phyloP scores from a whole-genome alignment of 2,329 filamentous ascomycete species.

The Stemphylium beticola region DNA sequence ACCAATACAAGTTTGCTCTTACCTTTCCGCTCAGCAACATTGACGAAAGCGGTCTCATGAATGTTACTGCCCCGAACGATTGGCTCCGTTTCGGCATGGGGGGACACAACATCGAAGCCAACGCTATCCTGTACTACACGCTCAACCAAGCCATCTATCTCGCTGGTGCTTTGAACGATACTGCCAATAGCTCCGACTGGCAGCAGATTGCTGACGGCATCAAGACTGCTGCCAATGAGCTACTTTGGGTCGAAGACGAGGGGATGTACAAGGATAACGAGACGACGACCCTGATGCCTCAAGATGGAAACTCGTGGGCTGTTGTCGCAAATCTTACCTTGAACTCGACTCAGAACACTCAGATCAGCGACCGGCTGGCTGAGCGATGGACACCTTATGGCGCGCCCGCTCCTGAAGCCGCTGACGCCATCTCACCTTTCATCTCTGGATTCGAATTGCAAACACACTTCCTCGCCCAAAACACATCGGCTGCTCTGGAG shows the following conservation, averaged over 20 bases:
- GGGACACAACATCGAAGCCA: constrained; percentile 57
- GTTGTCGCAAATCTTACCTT: constrained; percentile 49
- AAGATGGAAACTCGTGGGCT: constrained; percentile 55
- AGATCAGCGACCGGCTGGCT: constrained; percentile 44
- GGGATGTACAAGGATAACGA: constrained; percentile 63
- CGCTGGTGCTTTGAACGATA: constrained; percentile 56
- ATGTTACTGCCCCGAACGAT: constrained; percentile 54
- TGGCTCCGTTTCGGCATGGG: constrained; percentile 61
- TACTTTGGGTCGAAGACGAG: constrained; percentile 57
- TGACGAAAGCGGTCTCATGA: constrained; percentile 54
- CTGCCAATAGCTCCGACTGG: constrained; percentile 51
- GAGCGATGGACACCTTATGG: constrained; percentile 52
- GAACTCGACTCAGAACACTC: constrained; percentile 33
- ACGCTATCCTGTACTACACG: constrained; percentile 58
- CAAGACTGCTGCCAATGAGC: constrained; percentile 53
- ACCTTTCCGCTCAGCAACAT: constrained; percentile 52
- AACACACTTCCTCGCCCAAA: constrained; percentile 52
- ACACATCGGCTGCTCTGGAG: constrained; percentile 50
- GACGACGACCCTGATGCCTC: constrained; percentile 57
- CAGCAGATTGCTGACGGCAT: constrained; percentile 51
- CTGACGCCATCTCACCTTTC: constrained; percentile 56
- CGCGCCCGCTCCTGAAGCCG: constrained; percentile 57
- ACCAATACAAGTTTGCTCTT: constrained; percentile 52
- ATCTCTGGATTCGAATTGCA: constrained; percentile 57
- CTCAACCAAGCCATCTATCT: constrained; percentile 61